Conservation (phyloP, 2,329 filamentous ascomycete genomes). For the Oidium heveae region DNA sequence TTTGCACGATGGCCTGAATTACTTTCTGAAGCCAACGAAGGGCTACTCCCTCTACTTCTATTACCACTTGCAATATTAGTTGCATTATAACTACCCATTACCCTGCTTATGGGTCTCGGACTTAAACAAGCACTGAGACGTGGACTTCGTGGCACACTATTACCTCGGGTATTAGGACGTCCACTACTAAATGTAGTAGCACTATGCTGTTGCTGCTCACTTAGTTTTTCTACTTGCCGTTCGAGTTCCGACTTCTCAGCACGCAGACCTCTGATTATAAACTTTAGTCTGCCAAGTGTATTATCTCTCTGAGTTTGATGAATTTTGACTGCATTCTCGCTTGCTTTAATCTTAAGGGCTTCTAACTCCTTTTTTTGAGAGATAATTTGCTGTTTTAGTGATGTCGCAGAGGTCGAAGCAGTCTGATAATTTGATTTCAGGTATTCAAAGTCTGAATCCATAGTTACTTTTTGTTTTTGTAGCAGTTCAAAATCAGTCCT, state of each 20-base stretch:
- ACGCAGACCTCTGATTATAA: slow-evolving; percentile 14
- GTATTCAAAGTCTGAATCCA: slow-evolving; percentile 11
- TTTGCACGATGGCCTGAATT: background rate
- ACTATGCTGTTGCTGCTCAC: slow-evolving; percentile 8
- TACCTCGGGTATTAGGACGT: slow-evolving; percentile 13
- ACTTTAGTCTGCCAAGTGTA: slow-evolving; percentile 3
- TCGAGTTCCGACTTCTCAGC: slow-evolving; percentile 12
- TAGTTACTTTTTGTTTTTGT: slow-evolving; percentile 5
- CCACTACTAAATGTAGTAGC: slow-evolving; percentile 16
- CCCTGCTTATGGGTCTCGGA: slow-evolving; percentile 4
- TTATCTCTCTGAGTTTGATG: slow-evolving; percentile 9
- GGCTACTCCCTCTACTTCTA: slow-evolving; percentile 8
- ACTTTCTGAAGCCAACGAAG: slow-evolving; percentile 5
- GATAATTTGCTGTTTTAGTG: slow-evolving; percentile 5
- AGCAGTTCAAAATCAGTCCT: slow-evolving; percentile 7
- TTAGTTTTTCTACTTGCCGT: slow-evolving; percentile 17
- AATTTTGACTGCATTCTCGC: slow-evolving; percentile 9
- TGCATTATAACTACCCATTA: slow-evolving; percentile 2
- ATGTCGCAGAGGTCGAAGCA: slow-evolving; percentile 7
- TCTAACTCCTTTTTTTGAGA: slow-evolving; percentile 5
- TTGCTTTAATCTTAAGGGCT: slow-evolving; percentile 6
- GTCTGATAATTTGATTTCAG: slow-evolving; percentile 11
- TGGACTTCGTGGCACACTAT: slow-evolving; percentile 11
- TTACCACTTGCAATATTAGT: background rate
- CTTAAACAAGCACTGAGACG: slow-evolving; percentile 6